These are phyloP conservation scores for Penicillium ucsense DNA, from an alignment of 495 filamentous ascomycete genomes.

Conservation along the genomic window DNA sequence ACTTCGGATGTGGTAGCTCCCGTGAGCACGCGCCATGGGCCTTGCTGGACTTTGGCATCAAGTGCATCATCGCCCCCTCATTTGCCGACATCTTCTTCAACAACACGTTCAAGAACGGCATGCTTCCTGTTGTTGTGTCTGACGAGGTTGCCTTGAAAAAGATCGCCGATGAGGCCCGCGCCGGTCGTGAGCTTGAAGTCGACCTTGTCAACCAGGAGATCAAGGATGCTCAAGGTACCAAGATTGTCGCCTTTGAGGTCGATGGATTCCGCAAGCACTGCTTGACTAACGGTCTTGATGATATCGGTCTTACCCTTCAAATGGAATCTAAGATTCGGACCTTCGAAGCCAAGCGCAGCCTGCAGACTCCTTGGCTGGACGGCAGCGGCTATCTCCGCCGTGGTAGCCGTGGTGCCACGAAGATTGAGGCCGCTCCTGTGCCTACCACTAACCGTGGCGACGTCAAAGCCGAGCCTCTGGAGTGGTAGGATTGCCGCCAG, in stretches of 20 bases:
- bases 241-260: slow-evolving; percentile 70
- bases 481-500: slow-evolving; percentile 55
- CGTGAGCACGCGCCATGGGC: slow-evolving; percentile 98
- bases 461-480: slow-evolving; percentile 73
- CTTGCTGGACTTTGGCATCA: slow-evolving; percentile 91
- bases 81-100: slow-evolving; percentile 99
- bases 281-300: slow-evolving; percentile 87
- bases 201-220: slow-evolving; percentile 82
- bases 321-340: slow-evolving; percentile 77
- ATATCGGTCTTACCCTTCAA: slow-evolving; percentile 91
- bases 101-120: slow-evolving; percentile 99
- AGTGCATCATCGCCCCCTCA: slow-evolving; percentile 81
- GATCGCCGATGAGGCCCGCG: slow-evolving; percentile 71
- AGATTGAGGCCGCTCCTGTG: slow-evolving; percentile 72
- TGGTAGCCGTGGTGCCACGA: slow-evolving; percentile 51
- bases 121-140: slow-evolving; percentile 77
- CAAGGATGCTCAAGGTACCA: slow-evolving; percentile 61
- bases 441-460: slow-evolving; percentile 89
- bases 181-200: slow-evolving; percentile 80
- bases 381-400: slow-evolving; percentile 75
- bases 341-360: slow-evolving; percentile 69
- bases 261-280: slow-evolving; percentile 92
- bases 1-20: slow-evolving; percentile 92
- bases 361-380: slow-evolving; percentile 86
- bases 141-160: slow-evolving; percentile 54